A percentile compares a stretch with the other conserved stretches of the same genome.
These are phyloP conservation scores for Cucurbitaria berberidis DNA, from an alignment of 2,329 filamentous ascomycete genomes.

Conservation along the genomic window DNA sequence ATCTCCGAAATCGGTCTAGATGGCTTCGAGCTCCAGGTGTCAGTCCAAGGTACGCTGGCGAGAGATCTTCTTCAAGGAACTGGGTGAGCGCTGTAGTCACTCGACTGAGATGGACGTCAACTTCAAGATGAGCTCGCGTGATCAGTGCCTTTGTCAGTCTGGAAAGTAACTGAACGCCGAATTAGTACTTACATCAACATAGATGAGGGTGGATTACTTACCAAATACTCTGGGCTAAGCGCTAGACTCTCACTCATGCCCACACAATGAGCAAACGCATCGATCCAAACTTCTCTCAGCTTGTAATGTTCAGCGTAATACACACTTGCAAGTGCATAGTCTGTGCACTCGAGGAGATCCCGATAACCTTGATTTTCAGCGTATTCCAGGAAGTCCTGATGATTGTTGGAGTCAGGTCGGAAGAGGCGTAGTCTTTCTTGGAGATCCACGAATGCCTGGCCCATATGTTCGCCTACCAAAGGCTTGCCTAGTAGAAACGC, in stretches of 20 bases:
- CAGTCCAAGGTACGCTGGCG: conserved; percentile 69
- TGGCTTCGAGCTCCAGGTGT: conserved; percentile 67
- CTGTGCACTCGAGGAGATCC: conserved; percentile 68
- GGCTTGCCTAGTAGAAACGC: conserved; percentile 71
- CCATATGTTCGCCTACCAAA: conserved; percentile 71
- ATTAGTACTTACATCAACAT: conserved; percentile 9
- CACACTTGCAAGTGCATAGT: conserved; percentile 72
- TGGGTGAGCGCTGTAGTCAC: conserved; percentile 65
- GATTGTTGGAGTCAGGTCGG: conserved; percentile 62
- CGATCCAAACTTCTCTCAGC: conserved; percentile 69
- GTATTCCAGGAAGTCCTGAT: conserved; percentile 68
- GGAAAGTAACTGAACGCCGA: conserved; percentile 44
- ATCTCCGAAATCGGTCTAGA: conserved; percentile 73
- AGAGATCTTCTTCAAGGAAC: conserved; percentile 75
- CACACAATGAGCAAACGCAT: conserved; percentile 78
- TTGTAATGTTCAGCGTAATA: conserved; percentile 71
- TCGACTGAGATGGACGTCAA: conserved; percentile 67
- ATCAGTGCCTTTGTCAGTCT: conserved; percentile 69
- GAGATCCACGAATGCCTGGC: conserved; percentile 68
- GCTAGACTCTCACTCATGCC: conserved; percentile 73
- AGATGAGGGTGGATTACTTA: conserved; percentile 46
- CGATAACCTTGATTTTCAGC: conserved; percentile 73
- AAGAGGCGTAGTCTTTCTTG: conserved; percentile 69
- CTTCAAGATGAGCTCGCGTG: conserved; percentile 65
- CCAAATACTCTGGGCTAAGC: conserved; percentile 65